Percentiles rank a stretch among this genome's conserved stretches.
Evolutionary conservation across 2,329 filamentous ascomycete species (phyloP).

Genomic region (Coleophoma crateriformis): DNA sequence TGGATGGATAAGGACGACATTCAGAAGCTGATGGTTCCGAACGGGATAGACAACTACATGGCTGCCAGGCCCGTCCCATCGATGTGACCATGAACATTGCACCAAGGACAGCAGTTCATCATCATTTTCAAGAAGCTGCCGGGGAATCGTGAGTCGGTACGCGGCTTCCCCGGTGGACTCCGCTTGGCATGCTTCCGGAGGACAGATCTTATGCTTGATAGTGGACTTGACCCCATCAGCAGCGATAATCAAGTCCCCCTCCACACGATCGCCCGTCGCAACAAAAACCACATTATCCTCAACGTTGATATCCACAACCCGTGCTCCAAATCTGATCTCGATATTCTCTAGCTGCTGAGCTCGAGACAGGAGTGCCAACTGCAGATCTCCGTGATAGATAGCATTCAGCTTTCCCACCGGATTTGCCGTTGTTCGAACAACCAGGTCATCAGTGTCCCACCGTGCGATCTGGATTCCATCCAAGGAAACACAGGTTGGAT

Average conservation of each 20-base stretch:
- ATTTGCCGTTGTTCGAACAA: slow-evolving; percentile 2
- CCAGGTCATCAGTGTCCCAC: background rate
- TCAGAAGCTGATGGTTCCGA: slow-evolving; percentile 15
- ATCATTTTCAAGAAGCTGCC: slow-evolving; percentile 31
- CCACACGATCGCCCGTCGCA: slow-evolving; percentile 19
- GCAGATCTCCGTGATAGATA: slow-evolving; percentile 12
- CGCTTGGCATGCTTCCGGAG: slow-evolving; percentile 26
- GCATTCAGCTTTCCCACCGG: background rate
- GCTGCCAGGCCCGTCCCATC: slow-evolving; percentile 22
- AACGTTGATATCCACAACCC: slow-evolving; percentile 10
- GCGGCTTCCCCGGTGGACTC: slow-evolving; percentile 45
- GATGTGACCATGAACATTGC: slow-evolving; percentile 43
- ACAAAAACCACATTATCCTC: slow-evolving; percentile 9
- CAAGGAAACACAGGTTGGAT: background rate
- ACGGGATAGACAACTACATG: slow-evolving; percentile 27
- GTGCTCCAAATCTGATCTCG: slow-evolving; percentile 1
- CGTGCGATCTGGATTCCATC: background rate
- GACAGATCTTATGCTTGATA: slow-evolving; percentile 35
- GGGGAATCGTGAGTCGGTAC: slow-evolving; percentile 47
- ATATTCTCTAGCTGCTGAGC: slow-evolving; percentile 7
- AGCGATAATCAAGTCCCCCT: slow-evolving; percentile 45
- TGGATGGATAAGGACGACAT: slow-evolving; percentile 18
- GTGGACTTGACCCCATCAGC: slow-evolving; percentile 49
- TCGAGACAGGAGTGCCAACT: slow-evolving; percentile 5
- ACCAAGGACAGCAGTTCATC: slow-evolving; percentile 50